These are phyloP conservation scores for Colletotrichum camelliae DNA, from an alignment of 2,329 filamentous ascomycete species.

Conservation along the genomic window DNA sequence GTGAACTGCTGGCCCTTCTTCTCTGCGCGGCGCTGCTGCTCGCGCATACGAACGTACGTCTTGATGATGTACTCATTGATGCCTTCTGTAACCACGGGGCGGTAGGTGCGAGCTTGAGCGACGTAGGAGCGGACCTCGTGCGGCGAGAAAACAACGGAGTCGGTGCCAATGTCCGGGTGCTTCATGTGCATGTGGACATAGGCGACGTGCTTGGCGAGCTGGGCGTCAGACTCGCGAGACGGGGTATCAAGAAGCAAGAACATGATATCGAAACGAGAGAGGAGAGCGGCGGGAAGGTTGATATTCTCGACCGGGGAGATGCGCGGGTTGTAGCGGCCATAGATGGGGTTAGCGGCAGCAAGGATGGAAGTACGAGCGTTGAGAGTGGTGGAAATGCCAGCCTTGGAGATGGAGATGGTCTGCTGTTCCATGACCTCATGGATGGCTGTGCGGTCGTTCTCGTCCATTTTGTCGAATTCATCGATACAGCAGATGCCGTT, in stretches of 20 bases:
- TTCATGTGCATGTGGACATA: conserved; percentile 97
- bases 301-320: conserved; percentile 99
- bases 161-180: conserved; percentile 75
- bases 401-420: conserved; percentile 84
- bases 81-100: conserved; percentile 81
- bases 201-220: conserved; percentile 93
- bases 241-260: conserved; percentile 97
- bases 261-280: conserved; percentile 96
- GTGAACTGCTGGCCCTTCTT: conserved; percentile 90
- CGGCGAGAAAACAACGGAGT: conserved; percentile 80
- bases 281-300: conserved; percentile 94
- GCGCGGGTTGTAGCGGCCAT: conserved; percentile 96
- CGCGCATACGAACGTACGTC: conserved; percentile 93
- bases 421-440: conserved; percentile 92
- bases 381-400: conserved; percentile 75
- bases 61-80: conserved; percentile 97
- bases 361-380: conserved; percentile 97
- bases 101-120: conserved; percentile 87
- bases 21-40: conserved; percentile 90
- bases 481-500: conserved; percentile 88
- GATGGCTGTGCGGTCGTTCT: conserved; percentile 80
- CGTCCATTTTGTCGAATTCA: conserved; percentile 91
- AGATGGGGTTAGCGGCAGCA: conserved; percentile 94
- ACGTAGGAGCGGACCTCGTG: conserved; percentile 96
- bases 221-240: conserved; percentile 85